Evolutionary conservation across 1,284 basidiomycete genomes (phyloP), one percentile per base, ranked within the genome.

Genomic region (Cryptococcus deneoformans): DNA sequence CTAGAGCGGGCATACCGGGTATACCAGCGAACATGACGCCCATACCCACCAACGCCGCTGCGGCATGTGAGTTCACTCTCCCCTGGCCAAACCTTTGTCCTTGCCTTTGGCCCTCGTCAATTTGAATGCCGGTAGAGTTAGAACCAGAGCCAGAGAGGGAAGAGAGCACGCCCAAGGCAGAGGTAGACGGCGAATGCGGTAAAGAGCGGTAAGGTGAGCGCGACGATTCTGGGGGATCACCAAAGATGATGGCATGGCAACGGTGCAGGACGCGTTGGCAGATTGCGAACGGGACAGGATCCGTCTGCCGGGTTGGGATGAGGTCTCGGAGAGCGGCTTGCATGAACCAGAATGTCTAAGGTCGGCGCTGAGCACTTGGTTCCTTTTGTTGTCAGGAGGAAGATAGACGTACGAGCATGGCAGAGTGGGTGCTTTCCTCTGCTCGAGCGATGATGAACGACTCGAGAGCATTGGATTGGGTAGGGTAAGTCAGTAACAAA

Each of bases 191-290:
- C 9, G 72, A 69, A 7, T 72, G 66, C 69, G 58, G 81, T 75
- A 55, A 83, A 79, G 79, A 90, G 53, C 73, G 69, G 62, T 79
- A 92, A 5, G 90, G 88, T 10, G 84, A 82, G 37, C 81, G 74
- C 24, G 80, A 77, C 10, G 86, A 84, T 36, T 85, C 80, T 7
- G 90, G 86, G 34, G 88, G 83, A 76, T 98, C 92, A 59, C 89
- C 86, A 75, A 97, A 99, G 69, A 99, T 94, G 73, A 98, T 93
- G 79, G 94, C 89, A 79, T 99, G 95, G 73, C 94, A 96, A 74
- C 86, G 85, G 73, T 93, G 92, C 62, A 97, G 82, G 50, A 94
- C 86, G 58, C 96, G 85, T 77, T 94, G 92, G 79, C 96, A 99
- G 63, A 96, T 88, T 57, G 85, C 80, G 77, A 99, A 98, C 0